These are phyloP conservation scores for Aphanocladium album DNA, from an alignment of 2,329 filamentous ascomycete genomes.

Conservation along the genomic window DNA sequence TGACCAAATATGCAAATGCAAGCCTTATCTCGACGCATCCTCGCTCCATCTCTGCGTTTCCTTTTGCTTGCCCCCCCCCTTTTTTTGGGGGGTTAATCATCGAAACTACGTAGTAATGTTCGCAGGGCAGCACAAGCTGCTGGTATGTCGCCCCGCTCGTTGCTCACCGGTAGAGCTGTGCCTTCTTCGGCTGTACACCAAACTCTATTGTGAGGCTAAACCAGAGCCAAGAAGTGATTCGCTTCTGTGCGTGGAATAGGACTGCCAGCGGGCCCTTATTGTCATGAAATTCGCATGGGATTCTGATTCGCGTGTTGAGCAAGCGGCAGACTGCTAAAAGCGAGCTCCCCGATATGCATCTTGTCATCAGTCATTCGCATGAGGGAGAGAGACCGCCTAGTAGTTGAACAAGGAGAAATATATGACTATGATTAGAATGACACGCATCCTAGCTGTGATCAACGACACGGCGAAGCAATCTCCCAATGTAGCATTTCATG, in stretches of 20 bases:
- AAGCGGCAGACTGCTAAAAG: no score
- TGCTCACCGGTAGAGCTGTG: background rate
- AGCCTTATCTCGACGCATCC: background rate
- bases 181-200: background rate
- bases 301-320: background rate
- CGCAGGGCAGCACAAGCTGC: background rate
- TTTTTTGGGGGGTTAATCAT: background rate
- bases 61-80: background rate
- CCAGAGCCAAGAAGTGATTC: background rate
- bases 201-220: background rate
- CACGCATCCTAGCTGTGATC: no score
- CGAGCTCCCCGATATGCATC: no score
- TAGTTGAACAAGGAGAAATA: no score
- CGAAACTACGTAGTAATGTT: background rate
- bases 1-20: background rate
- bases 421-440: no score
- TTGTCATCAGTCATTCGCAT: no score
- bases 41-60: background rate
- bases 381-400: no score
- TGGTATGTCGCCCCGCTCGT: background rate
- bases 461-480: no score
- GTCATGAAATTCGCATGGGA: background rate
- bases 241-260: background rate
- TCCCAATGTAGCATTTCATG: no score
- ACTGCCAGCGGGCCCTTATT: no score